Evolutionary conservation across 1,284 basidiomycete genomes (phyloP).

Genomic region (Grifola frondosa): DNA sequence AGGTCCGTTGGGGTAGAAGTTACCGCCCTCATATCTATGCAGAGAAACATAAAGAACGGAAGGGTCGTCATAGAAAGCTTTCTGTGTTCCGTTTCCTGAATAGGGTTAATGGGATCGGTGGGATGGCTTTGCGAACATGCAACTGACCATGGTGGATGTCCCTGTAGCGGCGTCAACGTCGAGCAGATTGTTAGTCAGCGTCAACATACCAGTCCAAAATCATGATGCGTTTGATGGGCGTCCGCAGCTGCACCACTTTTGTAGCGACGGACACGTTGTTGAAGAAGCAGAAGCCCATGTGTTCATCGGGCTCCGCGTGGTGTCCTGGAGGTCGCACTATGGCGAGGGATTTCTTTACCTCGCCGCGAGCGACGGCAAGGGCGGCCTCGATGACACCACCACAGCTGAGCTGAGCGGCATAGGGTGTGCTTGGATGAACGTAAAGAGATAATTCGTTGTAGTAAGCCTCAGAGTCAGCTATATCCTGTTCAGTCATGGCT

Average conservation of each 20-base stretch:
- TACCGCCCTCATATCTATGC: constrained; percentile 90
- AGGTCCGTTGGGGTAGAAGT: constrained; percentile 90
- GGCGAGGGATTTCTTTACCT: constrained; percentile 88
- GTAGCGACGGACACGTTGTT: constrained; percentile 97
- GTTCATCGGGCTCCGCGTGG: constrained; percentile 96
- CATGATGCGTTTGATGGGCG: constrained; percentile 75
- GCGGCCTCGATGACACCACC: constrained; percentile 94
- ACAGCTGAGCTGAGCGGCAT: constrained; percentile 85
- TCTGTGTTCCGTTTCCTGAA: constrained; percentile 91
- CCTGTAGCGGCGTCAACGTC: constrained; percentile 46
- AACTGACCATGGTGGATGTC: constrained; percentile 92
- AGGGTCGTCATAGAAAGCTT: constrained; percentile 90
- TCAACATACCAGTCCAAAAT: constrained; percentile 90
- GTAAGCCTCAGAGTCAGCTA: constrained; percentile 70
- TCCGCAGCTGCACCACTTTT: constrained; percentile 72
- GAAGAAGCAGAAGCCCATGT: constrained; percentile 99
- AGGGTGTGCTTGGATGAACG: constrained; percentile 83
- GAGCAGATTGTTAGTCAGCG: constrained; percentile 5
- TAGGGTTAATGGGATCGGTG: constrained; percentile 2
- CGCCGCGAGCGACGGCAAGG: constrained; percentile 80
- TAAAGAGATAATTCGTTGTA: constrained; percentile 93
- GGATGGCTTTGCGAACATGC: neutral
- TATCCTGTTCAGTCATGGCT: constrained; percentile 76
- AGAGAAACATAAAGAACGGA: constrained; percentile 94
- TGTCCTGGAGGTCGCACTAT: constrained; percentile 98